phyloP scores from a whole-genome alignment of 129 eudicot genomes.

The Flaveria bidentis region DNA sequence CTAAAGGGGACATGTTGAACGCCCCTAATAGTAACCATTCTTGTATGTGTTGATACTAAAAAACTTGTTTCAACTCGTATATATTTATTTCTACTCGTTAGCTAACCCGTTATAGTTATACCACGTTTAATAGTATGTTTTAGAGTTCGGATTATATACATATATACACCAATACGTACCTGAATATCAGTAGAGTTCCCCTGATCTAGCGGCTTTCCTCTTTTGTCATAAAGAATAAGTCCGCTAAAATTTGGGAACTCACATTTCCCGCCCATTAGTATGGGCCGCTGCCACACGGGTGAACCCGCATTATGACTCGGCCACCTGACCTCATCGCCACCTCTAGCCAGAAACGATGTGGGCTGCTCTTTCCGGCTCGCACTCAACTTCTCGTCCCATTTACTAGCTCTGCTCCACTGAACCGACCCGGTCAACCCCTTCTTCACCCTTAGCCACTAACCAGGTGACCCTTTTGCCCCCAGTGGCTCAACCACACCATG shows the following conservation, averaged over 20 bases:
- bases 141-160: neutral
- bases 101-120: no score
- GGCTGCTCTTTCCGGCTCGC: conserved; percentile 50
- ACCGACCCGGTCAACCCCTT: conserved; percentile 49
- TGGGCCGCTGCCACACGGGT: conserved; percentile 93
- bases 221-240: conserved; percentile 75
- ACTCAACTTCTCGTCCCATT: conserved; percentile 53
- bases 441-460: conserved; percentile 38
- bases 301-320: conserved; percentile 54
- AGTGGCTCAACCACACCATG: conserved; percentile 21
- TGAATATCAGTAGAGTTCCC: conserved; percentile 27
- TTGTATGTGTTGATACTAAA: no score
- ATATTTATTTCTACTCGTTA: no score
- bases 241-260: conserved; percentile 91
- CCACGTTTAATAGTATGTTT: no score
- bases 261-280: conserved; percentile 88
- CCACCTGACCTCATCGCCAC: conserved; percentile 45
- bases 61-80: no score
- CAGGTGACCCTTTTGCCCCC: conserved; percentile 17
- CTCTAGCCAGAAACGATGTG: conserved; percentile 50
- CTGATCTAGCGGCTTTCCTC: conserved; percentile 61
- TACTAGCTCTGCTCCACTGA: conserved; percentile 68
- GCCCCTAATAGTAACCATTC: no score
- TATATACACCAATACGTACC: conserved; percentile 22
- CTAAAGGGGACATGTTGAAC: neutral